Evolutionary conservation across 1,284 basidiomycete genomes (phyloP), one percentile per base, ranked within the genome.

Genomic region (Ganoderma lucidum): DNA sequence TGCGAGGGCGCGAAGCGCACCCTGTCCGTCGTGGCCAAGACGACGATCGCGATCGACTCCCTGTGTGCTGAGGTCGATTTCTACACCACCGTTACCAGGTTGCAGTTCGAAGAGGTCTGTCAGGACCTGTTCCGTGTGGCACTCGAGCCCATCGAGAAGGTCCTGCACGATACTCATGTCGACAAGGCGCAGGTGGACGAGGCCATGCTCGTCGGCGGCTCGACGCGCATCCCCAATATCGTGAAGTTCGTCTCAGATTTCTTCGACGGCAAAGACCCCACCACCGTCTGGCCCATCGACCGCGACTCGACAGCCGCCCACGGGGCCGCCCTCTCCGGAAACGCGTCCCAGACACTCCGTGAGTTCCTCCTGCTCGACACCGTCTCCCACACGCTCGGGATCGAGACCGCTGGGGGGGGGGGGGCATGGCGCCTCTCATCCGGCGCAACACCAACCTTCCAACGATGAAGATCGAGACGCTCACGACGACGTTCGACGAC

Each of bases 231-330:
- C 79, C 97, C 97, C 76, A 94, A 95, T 85, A 94, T 99, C 80
- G 93, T 97, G 84, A 97, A 98, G 87, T 93, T 98, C 80, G 96
- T 99, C 63, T 97, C 95, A 70, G 97, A 98, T 86, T 97, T 96
- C 90, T 99, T 99, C 91, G 96, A 96, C 82, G 96, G 97, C 82
- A 96, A 96, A 87, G 94, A 96, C 86, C 95, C 93, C 79, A 95
- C 95, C 89, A 95, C 39, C 15, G 95, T 35, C 35, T 8, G 35
- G 87, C 93, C 89, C 82, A 99, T 99, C 90, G 99, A 99, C 92
- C 98, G 97, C 72, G 97, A 99, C 79, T 97, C 99, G 87, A 98
- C 98, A 71, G 97, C 99, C 75, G 97, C 98, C 48, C 98, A 98
- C 84, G 98, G 98, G 88, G 98, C 97, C 75, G 97, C 98, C 74